Evolutionary conservation across 208 protist genomes (phyloP).

Genomic region (Herpetomonas samuelpessoai): DNA sequence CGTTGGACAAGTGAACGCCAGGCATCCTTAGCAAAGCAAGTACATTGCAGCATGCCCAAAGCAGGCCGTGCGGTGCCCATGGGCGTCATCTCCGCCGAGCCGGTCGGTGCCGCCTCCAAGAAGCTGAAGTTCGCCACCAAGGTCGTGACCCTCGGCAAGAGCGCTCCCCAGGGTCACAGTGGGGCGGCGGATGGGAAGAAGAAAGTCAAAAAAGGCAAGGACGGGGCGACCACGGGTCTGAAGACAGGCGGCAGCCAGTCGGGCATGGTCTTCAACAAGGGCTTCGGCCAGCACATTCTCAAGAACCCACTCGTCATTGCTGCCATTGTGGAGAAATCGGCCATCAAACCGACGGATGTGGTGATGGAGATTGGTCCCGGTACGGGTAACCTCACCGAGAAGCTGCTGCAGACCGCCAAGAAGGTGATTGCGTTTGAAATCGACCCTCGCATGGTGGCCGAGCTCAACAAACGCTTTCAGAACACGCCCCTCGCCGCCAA

Average conservation of each 20-base stretch:
- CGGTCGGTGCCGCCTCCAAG: conserved; percentile 34
- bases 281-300: conserved; percentile 98
- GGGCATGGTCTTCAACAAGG: conserved; percentile 96
- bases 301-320: conserved; percentile 98
- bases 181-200: conserved; percentile 9
- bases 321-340: conserved; percentile 97
- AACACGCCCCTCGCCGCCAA: conserved; percentile 87
- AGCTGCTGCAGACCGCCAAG: conserved; percentile 96
- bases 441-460: conserved; percentile 99
- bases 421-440: conserved; percentile 99
- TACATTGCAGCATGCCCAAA: conserved; percentile 82
- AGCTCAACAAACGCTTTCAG: conserved; percentile 99
- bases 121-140: conserved; percentile 84
- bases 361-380: conserved; percentile 99
- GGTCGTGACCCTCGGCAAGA: conserved; percentile 67
- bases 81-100: conserved; percentile 79
- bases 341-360: conserved; percentile 96
- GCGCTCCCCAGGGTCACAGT: conserved; percentile 25
- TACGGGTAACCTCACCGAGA: conserved; percentile 99
- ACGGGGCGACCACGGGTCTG: conserved; percentile 23
- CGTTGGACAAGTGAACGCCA: too few relatives aligned
- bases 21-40: too few relatives aligned
- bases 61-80: conserved; percentile 66
- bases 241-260: conserved; percentile 82
- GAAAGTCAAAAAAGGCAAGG: conserved; percentile 33